Evolutionary conservation across 176 grass and related monocot species (phyloP).

Genomic region (Musa acuminata): DNA sequence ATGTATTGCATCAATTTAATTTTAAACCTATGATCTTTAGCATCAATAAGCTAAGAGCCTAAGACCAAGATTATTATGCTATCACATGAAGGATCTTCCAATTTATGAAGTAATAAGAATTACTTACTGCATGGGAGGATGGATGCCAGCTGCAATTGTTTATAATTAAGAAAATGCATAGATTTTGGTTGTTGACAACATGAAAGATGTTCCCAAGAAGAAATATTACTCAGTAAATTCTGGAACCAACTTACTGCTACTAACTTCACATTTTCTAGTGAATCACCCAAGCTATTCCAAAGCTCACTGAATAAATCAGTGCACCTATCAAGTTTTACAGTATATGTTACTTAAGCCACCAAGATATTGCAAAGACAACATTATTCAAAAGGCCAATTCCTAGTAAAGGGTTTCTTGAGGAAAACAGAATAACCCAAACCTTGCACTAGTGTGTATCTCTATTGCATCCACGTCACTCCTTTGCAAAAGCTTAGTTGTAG

Average conservation of each 20-base stretch:
- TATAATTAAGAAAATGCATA: background rate
- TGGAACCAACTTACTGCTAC: slow-evolving; percentile 46
- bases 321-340: slow-evolving; percentile 36
- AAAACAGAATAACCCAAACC: slow-evolving; percentile 13
- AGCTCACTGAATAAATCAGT: slow-evolving; percentile 64
- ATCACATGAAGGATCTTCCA: background rate
- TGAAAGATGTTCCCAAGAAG: background rate
- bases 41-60: background rate
- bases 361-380: background rate
- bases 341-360: slow-evolving; percentile 6
- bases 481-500: slow-evolving; percentile 57
- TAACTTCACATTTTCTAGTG: slow-evolving; percentile 55
- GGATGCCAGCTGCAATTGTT: background rate
- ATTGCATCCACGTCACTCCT: slow-evolving; percentile 74
- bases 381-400: background rate
- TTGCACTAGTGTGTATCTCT: slow-evolving; percentile 90
- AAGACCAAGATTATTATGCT: background rate
- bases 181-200: background rate
- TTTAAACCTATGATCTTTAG: no score
- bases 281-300: slow-evolving; percentile 57
- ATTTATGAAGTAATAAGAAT: background rate
- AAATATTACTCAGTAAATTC: background rate
- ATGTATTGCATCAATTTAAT: no score
- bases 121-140: background rate
- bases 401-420: background rate